phyloP scores from a whole-genome alignment of 225 moss, liverwort and hornwort species.

The Physcomitrium patens region DNA sequence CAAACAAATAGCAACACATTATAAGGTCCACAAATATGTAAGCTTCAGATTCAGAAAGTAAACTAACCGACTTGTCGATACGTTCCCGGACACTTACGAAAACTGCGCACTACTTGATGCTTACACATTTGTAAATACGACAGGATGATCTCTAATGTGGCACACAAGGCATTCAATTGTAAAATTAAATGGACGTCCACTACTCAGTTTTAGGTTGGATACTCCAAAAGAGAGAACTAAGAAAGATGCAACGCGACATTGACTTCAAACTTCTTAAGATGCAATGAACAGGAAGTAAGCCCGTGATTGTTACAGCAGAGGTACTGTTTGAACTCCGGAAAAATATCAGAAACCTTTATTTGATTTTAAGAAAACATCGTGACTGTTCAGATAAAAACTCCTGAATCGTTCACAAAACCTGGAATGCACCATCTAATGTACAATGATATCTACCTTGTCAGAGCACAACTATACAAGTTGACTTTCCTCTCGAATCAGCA shows the following conservation, averaged over 20 bases:
- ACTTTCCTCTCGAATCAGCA: background rate
- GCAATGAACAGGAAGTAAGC: conserved; percentile 2
- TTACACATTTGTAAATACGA: too few species aligned
- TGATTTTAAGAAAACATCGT: background rate
- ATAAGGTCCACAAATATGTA: conserved; percentile 3
- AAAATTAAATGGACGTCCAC: background rate
- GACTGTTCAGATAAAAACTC: background rate
- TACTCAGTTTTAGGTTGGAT: background rate
- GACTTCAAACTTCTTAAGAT: conserved; percentile 5
- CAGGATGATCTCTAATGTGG: too few species aligned
- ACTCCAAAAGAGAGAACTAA: background rate
- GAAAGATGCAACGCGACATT: background rate
- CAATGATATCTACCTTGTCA: background rate
- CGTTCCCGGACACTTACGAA: too few species aligned
- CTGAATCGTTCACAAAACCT: background rate
- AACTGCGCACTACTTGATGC: too few species aligned
- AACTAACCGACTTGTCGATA: background rate
- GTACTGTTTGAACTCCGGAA: background rate
- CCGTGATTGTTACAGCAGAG: background rate
- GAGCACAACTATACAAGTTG: background rate
- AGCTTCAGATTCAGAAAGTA: background rate
- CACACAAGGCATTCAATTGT: background rate
- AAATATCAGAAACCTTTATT: background rate
- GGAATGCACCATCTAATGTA: background rate
- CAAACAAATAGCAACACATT: background rate